These are phyloP conservation scores for Candida glaebosa DNA, from an alignment of 805 yeast species.

Conservation along the genomic window DNA sequence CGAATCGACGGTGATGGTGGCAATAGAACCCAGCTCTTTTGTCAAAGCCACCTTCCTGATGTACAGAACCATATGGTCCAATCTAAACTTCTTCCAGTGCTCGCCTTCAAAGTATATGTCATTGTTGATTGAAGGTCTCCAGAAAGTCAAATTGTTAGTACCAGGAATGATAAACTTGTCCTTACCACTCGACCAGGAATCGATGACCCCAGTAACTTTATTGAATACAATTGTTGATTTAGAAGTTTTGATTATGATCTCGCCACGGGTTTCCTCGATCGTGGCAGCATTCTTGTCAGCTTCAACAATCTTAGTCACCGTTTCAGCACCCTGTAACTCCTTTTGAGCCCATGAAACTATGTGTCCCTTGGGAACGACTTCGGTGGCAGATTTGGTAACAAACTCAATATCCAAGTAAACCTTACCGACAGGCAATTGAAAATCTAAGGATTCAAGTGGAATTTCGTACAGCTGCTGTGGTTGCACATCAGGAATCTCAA, in stretches of 20 bases:
- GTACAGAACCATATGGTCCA: constrained; percentile 15
- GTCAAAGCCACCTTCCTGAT: constrained; percentile 6
- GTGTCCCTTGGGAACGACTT: constrained; percentile 13
- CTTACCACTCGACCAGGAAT: constrained; percentile 7
- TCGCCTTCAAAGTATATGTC: constrained; percentile 15
- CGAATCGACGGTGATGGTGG: constrained; percentile 11
- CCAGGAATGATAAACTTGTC: constrained; percentile 4
- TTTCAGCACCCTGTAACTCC: not conserved
- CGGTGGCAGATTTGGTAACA: constrained; percentile 7
- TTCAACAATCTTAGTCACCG: not conserved
- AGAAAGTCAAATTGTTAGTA: constrained; percentile 16
- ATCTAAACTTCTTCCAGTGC: constrained; percentile 23
- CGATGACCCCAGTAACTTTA: constrained; percentile 11
- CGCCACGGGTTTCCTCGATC: not conserved
- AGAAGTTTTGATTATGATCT: not conserved
- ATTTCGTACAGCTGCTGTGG: constrained; percentile 5
- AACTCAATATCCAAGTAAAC: constrained; percentile 8
- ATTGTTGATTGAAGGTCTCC: constrained; percentile 31
- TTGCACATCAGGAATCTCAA: constrained; percentile 6
- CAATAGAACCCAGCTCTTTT: constrained; percentile 2
- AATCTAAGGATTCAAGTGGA: constrained; percentile 5
- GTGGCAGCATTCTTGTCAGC: not conserved
- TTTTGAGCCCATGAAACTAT: constrained; percentile 23
- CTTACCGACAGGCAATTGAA: constrained; percentile 3
- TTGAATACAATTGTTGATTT: constrained; percentile 4